Conservation (phyloP, 768 basidiomycete species). For the Dendrothele bispora region DNA sequence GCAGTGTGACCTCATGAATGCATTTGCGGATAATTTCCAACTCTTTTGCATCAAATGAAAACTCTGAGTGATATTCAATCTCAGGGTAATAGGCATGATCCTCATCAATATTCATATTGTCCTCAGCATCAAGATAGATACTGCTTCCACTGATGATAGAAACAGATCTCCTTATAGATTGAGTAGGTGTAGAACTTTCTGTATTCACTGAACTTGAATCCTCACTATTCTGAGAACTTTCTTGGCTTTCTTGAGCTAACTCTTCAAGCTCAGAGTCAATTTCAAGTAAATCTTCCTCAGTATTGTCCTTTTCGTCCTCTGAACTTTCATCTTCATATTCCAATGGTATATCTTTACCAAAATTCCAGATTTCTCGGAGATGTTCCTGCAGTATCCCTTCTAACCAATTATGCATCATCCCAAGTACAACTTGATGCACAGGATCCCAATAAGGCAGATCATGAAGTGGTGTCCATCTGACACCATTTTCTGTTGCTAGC, state of each 20-base stretch:
- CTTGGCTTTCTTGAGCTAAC: background rate
- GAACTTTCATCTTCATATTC: background rate
- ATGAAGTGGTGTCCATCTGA: slow-evolving; percentile 19
- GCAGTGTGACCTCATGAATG: slow-evolving; percentile 8
- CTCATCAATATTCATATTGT: background rate
- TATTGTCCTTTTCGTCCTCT: background rate
- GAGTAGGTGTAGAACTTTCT: background rate
- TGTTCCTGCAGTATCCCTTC: slow-evolving; percentile 18
- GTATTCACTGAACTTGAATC: background rate
- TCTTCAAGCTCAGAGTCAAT: background rate
- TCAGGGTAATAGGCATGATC: background rate
- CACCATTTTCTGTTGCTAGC: slow-evolving; percentile 7
- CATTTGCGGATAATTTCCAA: background rate
- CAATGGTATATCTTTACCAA: slow-evolving; percentile 2
- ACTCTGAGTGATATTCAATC: background rate
- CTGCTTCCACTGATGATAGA: background rate
- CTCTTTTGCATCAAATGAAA: background rate
- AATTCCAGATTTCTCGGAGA: slow-evolving; percentile 15
- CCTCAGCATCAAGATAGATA: background rate
- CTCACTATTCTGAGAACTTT: background rate
- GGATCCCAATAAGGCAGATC: slow-evolving; percentile 15
- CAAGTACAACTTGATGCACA: slow-evolving; percentile 13
- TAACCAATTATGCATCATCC: slow-evolving; percentile 21
- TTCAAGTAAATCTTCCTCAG: background rate
- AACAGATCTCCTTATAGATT: background rate